Conservation (phyloP, 495 filamentous ascomycete genomes). For the Letharia columbiana region DNA sequence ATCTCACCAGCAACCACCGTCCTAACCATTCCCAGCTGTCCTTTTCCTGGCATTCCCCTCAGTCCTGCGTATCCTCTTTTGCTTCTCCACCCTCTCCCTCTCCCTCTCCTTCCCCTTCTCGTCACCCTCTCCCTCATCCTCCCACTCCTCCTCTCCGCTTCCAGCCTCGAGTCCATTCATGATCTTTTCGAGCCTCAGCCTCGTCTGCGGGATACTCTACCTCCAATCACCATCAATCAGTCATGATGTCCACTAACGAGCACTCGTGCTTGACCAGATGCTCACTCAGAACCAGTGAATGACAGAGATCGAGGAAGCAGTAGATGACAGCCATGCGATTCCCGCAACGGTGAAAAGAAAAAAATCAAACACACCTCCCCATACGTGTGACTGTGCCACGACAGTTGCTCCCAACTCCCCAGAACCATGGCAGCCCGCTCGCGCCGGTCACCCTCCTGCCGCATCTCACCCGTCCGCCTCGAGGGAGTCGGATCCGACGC, state of each 20-base stretch:
- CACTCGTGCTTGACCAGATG: not conserved
- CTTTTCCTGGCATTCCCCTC: constrained; percentile 6
- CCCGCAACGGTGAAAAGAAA: not conserved
- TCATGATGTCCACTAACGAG: not conserved
- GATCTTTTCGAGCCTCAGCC: constrained; percentile 26
- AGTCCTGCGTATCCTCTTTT: constrained; percentile 12
- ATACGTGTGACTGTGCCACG: constrained; percentile 4
- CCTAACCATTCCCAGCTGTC: constrained; percentile 6
- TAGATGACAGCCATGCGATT: too few species aligned
- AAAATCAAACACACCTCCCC: constrained; percentile 18
- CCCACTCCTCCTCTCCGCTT: constrained; percentile 19
- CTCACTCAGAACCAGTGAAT: not conserved
- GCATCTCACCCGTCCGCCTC: constrained; percentile 1
- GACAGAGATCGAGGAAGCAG: too few species aligned
- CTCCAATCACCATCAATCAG: not conserved
- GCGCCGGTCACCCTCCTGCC: constrained; percentile 8
- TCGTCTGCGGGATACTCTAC: constrained; percentile 33
- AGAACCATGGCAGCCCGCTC: constrained; percentile 13
- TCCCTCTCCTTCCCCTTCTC: constrained; percentile 16
- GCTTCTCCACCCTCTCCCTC: constrained; percentile 15
- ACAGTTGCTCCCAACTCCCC: constrained; percentile 20
- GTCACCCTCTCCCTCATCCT: constrained; percentile 11
- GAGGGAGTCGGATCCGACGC: not conserved
- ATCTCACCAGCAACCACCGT: constrained; percentile 9
- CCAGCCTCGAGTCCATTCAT: constrained; percentile 18